A percentile compares a stretch with the other conserved stretches of the same genome.
phyloP scores from a whole-genome alignment of 2,329 filamentous ascomycete genomes.

The Neophaeococcomyces mojaviensis region DNA sequence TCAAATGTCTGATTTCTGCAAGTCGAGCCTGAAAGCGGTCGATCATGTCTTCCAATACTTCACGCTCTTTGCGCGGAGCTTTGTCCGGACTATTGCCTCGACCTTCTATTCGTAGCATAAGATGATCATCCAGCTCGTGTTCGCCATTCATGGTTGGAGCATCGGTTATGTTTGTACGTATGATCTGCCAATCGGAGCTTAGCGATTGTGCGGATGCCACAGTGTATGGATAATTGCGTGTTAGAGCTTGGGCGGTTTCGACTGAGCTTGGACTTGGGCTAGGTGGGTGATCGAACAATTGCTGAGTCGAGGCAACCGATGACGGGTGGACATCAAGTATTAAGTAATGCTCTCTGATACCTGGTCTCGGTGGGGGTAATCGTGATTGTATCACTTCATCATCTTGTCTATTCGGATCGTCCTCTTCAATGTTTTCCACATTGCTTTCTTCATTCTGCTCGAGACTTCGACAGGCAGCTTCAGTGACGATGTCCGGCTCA shows the following conservation, averaged over 20 bases:
- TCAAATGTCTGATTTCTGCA: constrained; percentile 35
- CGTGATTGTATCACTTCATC: constrained; percentile 26
- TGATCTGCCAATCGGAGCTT: constrained; percentile 64
- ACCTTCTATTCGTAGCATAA: constrained; percentile 41
- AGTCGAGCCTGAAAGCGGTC: constrained; percentile 39
- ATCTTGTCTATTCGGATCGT: constrained; percentile 18
- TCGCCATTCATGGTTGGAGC: constrained; percentile 60
- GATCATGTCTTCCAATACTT: constrained; percentile 39
- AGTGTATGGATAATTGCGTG: constrained; percentile 25
- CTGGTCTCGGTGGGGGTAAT: constrained; percentile 41
- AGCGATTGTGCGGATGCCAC: constrained; percentile 66
- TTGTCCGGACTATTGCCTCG: constrained; percentile 15
- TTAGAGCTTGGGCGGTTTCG: constrained; percentile 21
- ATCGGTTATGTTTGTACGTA: constrained; percentile 45
- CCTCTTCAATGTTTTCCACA: constrained; percentile 6
- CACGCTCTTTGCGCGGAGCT: constrained; percentile 19
- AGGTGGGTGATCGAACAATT: constrained; percentile 14
- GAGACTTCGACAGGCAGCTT: constrained; percentile 52
- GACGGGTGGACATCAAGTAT: constrained; percentile 46
- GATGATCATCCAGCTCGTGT: constrained; percentile 37
- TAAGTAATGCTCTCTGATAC: constrained; percentile 48
- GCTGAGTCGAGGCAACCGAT: constrained; percentile 3
- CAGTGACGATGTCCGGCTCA: constrained; percentile 67
- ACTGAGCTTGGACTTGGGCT: constrained; percentile 13
- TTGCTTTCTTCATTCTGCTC: constrained; percentile 26